Evolutionary conservation across 2,329 filamentous ascomycete genomes (phyloP).

Genomic region (Paraphaeosphaeria minitans): DNA sequence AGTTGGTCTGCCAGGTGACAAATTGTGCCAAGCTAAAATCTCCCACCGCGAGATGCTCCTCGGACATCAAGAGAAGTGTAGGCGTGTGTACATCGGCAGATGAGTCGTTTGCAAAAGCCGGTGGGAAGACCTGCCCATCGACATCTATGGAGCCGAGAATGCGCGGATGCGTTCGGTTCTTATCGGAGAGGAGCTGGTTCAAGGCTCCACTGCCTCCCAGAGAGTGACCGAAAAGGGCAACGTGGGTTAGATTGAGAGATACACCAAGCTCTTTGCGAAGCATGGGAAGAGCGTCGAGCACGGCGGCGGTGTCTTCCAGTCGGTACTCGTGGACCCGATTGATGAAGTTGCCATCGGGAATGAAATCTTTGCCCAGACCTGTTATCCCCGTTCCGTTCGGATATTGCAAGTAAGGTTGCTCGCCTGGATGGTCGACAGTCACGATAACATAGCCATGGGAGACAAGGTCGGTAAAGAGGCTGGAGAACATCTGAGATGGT

Average conservation of each 20-base stretch:
- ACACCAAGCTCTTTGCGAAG: slow-evolving; percentile 5
- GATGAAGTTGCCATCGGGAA: background rate
- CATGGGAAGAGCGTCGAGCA: slow-evolving; percentile 13
- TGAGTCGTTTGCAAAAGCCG: slow-evolving; percentile 6
- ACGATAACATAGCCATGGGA: slow-evolving; percentile 19
- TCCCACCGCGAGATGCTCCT: background rate
- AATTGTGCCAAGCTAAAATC: slow-evolving; percentile 16
- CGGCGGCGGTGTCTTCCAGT: slow-evolving; percentile 13
- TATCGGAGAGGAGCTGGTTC: slow-evolving; percentile 11
- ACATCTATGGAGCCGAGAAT: slow-evolving; percentile 16
- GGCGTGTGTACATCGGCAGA: slow-evolving; percentile 8
- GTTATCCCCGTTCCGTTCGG: slow-evolving; percentile 16
- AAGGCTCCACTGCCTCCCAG: slow-evolving; percentile 20
- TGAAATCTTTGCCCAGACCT: slow-evolving; percentile 12
- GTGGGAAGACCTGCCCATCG: slow-evolving; percentile 12
- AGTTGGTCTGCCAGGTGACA: slow-evolving; percentile 10
- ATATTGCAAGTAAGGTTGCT: slow-evolving; percentile 22
- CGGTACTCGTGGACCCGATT: slow-evolving; percentile 11
- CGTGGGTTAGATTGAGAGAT: slow-evolving; percentile 22
- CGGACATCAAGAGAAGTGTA: slow-evolving; percentile 8
- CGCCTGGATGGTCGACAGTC: slow-evolving; percentile 23
- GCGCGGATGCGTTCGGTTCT: slow-evolving; percentile 1
- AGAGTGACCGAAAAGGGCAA: slow-evolving; percentile 22
- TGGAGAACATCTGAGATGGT: slow-evolving; percentile 16
- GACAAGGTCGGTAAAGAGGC: slow-evolving; percentile 18